phyloP scores from a whole-genome alignment of 768 basidiomycete species.

The Mycena vulgaris region DNA sequence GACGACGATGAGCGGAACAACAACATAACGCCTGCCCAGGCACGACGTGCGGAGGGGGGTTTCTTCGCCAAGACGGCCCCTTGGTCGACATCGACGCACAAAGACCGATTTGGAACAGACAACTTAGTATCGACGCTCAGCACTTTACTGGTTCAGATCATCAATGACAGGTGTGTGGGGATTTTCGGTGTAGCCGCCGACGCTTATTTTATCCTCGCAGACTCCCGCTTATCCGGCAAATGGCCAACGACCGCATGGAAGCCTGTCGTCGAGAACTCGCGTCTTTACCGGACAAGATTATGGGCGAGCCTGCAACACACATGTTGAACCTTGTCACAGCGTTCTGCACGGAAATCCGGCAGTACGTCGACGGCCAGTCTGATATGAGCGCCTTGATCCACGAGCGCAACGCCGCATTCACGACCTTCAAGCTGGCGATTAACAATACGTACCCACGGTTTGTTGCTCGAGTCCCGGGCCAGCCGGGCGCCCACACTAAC shows the following conservation, averaged over 20 bases:
- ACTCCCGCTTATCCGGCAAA: slow-evolving; percentile 45
- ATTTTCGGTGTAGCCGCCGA: not conserved
- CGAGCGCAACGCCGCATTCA: slow-evolving; percentile 46
- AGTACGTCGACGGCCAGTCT: slow-evolving; percentile 45
- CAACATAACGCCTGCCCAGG: slow-evolving; percentile 47
- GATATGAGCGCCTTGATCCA: slow-evolving; percentile 48
- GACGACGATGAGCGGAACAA: no score
- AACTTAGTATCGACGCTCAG: slow-evolving; percentile 54
- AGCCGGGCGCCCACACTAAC: slow-evolving; percentile 9
- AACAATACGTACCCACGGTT: slow-evolving; percentile 54
- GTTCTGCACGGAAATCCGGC: slow-evolving; percentile 49
- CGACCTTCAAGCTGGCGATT: slow-evolving; percentile 50
- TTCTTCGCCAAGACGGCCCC: slow-evolving; percentile 55
- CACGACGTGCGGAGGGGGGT: slow-evolving; percentile 49
- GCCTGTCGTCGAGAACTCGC: slow-evolving; percentile 44
- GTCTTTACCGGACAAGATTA: slow-evolving; percentile 47
- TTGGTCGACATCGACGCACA: slow-evolving; percentile 50
- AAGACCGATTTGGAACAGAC: slow-evolving; percentile 53
- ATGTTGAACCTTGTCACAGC: slow-evolving; percentile 52
- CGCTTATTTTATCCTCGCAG: slow-evolving; percentile 3
- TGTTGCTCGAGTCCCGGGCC: slow-evolving; percentile 39
- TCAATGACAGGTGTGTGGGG: slow-evolving; percentile 39
- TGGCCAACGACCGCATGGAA: slow-evolving; percentile 46
- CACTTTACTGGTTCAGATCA: slow-evolving; percentile 52
- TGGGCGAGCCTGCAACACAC: slow-evolving; percentile 54